Percentiles rank a stretch among this genome's conserved stretches.
These are phyloP conservation scores for Cercospora zeina DNA, from an alignment of 2,329 filamentous ascomycete genomes.

Conservation along the genomic window DNA sequence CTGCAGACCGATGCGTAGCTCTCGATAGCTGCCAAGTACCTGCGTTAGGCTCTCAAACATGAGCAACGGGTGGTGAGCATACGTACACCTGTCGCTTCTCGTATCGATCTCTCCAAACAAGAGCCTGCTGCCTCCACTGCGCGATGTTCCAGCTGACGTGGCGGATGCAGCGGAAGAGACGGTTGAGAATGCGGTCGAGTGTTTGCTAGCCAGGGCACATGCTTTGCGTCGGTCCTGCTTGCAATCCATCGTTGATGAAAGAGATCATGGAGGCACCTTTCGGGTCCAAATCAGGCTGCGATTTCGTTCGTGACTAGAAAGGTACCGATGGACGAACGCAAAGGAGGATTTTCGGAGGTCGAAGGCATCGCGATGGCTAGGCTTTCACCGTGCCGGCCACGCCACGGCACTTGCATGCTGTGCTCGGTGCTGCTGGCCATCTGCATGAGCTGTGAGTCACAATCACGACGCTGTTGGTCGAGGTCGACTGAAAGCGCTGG, in stretches of 20 bases:
- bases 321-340: slow-evolving; percentile 22
- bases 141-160: slow-evolving; percentile 40
- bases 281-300: slow-evolving; percentile 19
- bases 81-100: slow-evolving; percentile 44
- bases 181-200: slow-evolving; percentile 39
- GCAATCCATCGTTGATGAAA: slow-evolving; percentile 31
- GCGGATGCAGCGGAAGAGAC: slow-evolving; percentile 38
- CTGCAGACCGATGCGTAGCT: slow-evolving; percentile 52
- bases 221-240: slow-evolving; percentile 33
- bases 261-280: slow-evolving; percentile 28
- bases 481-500: slow-evolving; percentile 22
- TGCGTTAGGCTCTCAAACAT: slow-evolving; percentile 26
- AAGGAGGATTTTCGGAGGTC: slow-evolving; percentile 21
- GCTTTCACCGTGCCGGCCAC: slow-evolving; percentile 25
- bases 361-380: slow-evolving; percentile 28
- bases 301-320: slow-evolving; percentile 26
- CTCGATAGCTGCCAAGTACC: slow-evolving; percentile 43
- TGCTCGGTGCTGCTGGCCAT: slow-evolving; percentile 21
- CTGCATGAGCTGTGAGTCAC: slow-evolving; percentile 37
- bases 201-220: slow-evolving; percentile 38
- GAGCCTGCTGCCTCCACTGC: slow-evolving; percentile 43
- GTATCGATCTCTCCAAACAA: slow-evolving; percentile 55
- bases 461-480: slow-evolving; percentile 24
- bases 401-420: slow-evolving; percentile 26
- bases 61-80: slow-evolving; percentile 15